phyloP scores from a whole-genome alignment of 2,329 filamentous ascomycete species.

The Coniochaeta prunicola region DNA sequence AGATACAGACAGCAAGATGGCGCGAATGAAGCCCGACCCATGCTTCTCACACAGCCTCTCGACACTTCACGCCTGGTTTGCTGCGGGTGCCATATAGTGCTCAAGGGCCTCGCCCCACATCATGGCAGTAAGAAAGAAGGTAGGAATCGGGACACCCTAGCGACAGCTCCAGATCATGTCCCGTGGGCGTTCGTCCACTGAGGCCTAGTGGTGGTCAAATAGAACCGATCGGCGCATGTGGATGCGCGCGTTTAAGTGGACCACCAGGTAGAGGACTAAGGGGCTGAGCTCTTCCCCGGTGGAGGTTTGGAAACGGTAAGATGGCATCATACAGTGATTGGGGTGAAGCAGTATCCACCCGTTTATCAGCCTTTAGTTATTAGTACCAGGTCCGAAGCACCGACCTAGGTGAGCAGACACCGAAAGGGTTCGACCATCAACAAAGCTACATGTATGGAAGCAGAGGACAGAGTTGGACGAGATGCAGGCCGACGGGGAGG shows the following conservation, averaged over 20 bases:
- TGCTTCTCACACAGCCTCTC: neutral
- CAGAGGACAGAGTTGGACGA: neutral
- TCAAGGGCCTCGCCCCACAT: neutral
- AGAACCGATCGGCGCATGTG: neutral
- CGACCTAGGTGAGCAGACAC: neutral
- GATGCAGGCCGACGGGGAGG: neutral
- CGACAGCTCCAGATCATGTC: neutral
- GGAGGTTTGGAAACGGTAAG: neutral
- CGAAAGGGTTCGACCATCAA: neutral
- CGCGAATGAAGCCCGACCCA: neutral
- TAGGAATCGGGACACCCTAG: neutral
- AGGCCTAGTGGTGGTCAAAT: neutral
- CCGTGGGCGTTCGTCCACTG: neutral
- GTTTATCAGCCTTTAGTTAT: neutral
- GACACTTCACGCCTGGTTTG: neutral
- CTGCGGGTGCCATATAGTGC: neutral
- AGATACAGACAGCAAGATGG: neutral
- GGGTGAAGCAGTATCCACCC: neutral
- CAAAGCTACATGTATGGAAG: neutral
- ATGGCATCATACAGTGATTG: neutral
- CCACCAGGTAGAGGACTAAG: neutral
- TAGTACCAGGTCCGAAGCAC: neutral
- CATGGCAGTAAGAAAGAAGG: neutral
- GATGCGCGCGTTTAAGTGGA: neutral
- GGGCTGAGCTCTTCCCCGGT: neutral